phyloP scores from a whole-genome alignment of 1,284 basidiomycete genomes.

The Caloboletus firmus region DNA sequence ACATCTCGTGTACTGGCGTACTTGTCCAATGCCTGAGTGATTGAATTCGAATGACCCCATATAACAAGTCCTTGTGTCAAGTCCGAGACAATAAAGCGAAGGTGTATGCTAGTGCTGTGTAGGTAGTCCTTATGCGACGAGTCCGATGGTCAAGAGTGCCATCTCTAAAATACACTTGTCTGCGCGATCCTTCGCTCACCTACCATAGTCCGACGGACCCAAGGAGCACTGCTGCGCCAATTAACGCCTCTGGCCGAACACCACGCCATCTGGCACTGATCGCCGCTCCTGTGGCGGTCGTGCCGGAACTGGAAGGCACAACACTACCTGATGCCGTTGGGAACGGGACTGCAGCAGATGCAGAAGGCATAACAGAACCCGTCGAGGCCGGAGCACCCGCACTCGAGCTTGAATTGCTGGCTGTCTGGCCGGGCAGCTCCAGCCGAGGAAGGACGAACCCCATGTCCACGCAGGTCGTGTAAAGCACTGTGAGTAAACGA shows the following conservation, averaged over 20 bases:
- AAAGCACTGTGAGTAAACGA: constrained; percentile 26
- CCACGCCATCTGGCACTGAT: background rate
- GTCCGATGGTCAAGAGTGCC: background rate
- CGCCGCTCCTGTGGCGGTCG: background rate
- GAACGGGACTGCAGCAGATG: background rate
- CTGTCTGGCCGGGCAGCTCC: constrained; percentile 44
- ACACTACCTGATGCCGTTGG: constrained; percentile 1
- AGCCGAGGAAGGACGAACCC: constrained; percentile 37
- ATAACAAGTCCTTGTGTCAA: constrained; percentile 1
- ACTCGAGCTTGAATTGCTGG: constrained; percentile 32
- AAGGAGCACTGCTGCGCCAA: constrained; percentile 12
- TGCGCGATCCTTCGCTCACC: background rate
- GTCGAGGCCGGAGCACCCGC: background rate
- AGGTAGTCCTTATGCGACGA: constrained; percentile 6
- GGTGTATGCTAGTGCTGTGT: constrained; percentile 18
- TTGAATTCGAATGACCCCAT: background rate
- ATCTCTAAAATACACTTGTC: background rate
- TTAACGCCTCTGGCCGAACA: background rate
- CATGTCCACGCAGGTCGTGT: constrained; percentile 29
- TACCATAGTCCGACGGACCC: constrained; percentile 19
- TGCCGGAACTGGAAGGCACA: background rate
- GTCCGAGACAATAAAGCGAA: constrained; percentile 10
- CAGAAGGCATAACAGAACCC: background rate
- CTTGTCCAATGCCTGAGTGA: background rate
- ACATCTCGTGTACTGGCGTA: background rate